These are phyloP conservation scores for Stagonosporopsis rhizophila DNA, from an alignment of 2,329 filamentous ascomycete species.

Conservation along the genomic window DNA sequence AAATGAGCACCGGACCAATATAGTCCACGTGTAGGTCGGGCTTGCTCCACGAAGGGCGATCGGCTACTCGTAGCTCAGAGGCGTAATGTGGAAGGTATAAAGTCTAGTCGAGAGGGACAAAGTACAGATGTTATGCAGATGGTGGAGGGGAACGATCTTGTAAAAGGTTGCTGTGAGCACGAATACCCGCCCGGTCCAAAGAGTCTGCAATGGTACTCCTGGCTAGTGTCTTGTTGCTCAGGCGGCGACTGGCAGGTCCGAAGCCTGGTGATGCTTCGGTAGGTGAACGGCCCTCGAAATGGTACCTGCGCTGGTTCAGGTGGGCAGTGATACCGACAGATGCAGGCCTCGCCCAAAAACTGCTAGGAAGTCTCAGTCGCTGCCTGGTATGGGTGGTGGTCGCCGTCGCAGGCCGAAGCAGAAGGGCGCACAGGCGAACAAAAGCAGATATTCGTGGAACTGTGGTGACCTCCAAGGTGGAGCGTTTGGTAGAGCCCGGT, in stretches of 20 bases:
- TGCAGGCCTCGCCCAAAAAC: constrained; percentile 54
- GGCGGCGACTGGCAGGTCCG: constrained; percentile 38
- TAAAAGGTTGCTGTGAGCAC: constrained; percentile 41
- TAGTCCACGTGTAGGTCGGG: constrained; percentile 56
- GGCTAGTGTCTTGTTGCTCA: constrained; percentile 39
- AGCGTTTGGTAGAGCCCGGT: constrained; percentile 51
- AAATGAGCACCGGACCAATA: constrained; percentile 56
- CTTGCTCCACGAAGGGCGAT: constrained; percentile 59
- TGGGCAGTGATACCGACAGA: constrained; percentile 50
- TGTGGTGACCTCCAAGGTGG: constrained; percentile 43
- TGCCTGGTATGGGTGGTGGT: constrained; percentile 49
- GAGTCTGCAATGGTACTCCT: constrained; percentile 40
- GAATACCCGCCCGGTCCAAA: constrained; percentile 33
- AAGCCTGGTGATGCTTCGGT: constrained; percentile 34
- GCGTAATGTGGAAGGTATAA: constrained; percentile 37
- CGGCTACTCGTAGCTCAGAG: constrained; percentile 38
- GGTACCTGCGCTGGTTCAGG: constrained; percentile 49
- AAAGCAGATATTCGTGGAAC: constrained; percentile 49
- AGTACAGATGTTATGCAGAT: constrained; percentile 42
- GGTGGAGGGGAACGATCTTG: constrained; percentile 41
- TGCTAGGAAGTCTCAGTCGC: constrained; percentile 53
- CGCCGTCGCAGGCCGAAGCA: constrained; percentile 45
- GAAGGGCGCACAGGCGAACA: constrained; percentile 50
- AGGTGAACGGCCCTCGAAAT: constrained; percentile 37
- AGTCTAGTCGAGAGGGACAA: constrained; percentile 44